A percentile compares a stretch with the other conserved stretches of the same genome.
Conservation (phyloP, 78 protist species). For the Ministeria vibrans region DNA sequence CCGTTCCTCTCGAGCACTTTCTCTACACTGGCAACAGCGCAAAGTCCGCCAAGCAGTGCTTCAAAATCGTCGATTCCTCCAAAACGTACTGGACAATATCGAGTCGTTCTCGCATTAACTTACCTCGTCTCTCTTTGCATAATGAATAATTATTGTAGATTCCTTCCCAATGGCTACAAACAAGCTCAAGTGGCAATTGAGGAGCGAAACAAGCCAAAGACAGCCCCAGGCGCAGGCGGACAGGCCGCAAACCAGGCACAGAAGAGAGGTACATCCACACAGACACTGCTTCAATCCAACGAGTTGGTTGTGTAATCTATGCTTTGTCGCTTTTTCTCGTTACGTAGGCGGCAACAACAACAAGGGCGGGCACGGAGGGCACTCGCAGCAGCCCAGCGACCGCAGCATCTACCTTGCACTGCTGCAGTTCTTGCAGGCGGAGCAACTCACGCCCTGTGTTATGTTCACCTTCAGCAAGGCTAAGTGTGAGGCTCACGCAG, state of each 20-base stretch:
- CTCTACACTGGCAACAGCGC: conserved; percentile 6
- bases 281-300: no score
- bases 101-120: background rate
- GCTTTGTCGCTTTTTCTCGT: no score
- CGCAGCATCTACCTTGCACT: background rate
- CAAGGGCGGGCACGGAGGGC: no score
- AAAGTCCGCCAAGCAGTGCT: conserved; percentile 16
- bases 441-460: conserved; percentile 8
- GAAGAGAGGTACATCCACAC: no score
- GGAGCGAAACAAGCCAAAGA: background rate
- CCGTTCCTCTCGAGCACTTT: conserved; percentile 87
- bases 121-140: background rate
- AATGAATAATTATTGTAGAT: background rate
- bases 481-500: conserved; percentile 54
- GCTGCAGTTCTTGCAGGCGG: background rate
- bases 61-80: conserved; percentile 72
- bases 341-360: background rate
- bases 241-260: background rate
- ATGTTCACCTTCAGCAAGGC: conserved; percentile 75
- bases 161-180: background rate
- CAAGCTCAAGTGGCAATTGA: background rate
- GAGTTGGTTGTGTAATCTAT: no score
- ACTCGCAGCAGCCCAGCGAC: background rate
- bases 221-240: background rate
- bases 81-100: conserved; percentile 42